These are phyloP conservation scores for Crithidia fasciculata DNA, from an alignment of 208 protist genomes.

Conservation along the genomic window DNA sequence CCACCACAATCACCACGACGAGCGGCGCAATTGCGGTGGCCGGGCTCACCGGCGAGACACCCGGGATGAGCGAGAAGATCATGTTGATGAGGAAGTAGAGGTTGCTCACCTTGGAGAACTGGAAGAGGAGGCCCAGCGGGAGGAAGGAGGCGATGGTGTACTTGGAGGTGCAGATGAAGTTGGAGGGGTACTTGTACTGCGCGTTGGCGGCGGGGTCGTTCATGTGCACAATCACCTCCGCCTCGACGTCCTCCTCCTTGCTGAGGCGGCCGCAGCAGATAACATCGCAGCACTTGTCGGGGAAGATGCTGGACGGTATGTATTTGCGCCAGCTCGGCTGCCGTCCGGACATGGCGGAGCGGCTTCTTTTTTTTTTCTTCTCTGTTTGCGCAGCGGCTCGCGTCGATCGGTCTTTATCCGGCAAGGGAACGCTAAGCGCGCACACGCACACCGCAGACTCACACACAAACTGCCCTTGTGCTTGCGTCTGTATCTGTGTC, in stretches of 20 bases:
- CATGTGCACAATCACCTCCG: conserved; percentile 84
- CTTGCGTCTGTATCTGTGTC: background rate
- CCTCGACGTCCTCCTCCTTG: conserved; percentile 45
- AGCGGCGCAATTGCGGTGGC: conserved; percentile 90
- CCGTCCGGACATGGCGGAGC: conserved; percentile 22
- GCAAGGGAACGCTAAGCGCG: no score
- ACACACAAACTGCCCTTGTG: background rate
- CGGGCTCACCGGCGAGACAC: conserved; percentile 90
- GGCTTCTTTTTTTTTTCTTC: background rate
- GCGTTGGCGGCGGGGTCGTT: conserved; percentile 75
- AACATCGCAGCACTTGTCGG: conserved; percentile 45
- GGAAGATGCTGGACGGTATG: conserved; percentile 34
- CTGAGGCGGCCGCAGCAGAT: conserved; percentile 43
- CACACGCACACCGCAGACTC: background rate
- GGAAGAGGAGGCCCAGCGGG: conserved; percentile 92
- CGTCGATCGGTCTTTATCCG: no score
- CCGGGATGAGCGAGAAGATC: conserved; percentile 92
- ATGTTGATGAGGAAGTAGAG: conserved; percentile 96
- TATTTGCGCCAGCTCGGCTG: conserved; percentile 30
- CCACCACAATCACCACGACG: conserved; percentile 89
- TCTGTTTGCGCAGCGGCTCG: background rate
- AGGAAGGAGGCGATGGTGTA: conserved; percentile 94
- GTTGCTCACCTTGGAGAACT: conserved; percentile 94
- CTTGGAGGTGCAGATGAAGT: conserved; percentile 94
- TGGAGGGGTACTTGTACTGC: conserved; percentile 73